Evolutionary conservation across 345 rosid species (phyloP).

Genomic region (Theobroma cacao): DNA sequence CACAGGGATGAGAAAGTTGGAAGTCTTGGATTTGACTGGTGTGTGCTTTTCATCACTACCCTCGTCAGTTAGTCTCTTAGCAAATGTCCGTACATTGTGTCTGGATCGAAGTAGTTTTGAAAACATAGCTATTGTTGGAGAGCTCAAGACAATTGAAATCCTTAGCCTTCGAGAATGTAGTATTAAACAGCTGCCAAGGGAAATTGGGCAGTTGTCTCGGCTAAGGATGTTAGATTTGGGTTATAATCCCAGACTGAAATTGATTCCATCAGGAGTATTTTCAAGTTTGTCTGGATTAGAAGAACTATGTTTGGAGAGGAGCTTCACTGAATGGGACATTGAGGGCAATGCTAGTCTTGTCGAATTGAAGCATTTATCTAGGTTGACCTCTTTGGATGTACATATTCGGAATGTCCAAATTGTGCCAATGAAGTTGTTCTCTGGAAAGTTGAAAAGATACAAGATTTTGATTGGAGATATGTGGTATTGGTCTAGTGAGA

Average conservation of each 20-base stretch:
- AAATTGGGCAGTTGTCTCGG: constrained; percentile 13
- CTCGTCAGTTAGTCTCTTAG: neutral
- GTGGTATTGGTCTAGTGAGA: neutral
- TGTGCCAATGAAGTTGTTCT: neutral
- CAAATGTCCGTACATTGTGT: neutral
- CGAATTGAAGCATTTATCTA: constrained; percentile 19
- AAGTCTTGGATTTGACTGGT: neutral
- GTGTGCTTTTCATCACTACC: neutral
- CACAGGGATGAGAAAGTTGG: neutral
- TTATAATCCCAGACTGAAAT: neutral
- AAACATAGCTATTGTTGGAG: neutral
- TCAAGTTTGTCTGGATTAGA: constrained; percentile 20
- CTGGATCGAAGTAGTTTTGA: neutral
- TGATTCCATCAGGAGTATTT: constrained; percentile 5
- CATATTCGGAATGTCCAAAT: neutral
- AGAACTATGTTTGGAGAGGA: constrained; percentile 10
- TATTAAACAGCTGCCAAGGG: constrained; percentile 15
- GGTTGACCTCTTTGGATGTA: constrained; percentile 11
- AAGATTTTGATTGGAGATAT: neutral
- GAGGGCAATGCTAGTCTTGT: constrained; percentile 15
- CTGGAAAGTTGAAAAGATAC: neutral
- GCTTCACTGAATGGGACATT: constrained; percentile 15
- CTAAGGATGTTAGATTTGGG: constrained; percentile 20
- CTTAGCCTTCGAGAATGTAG: neutral
- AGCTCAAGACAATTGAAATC: constrained; percentile 6